Evolutionary conservation across 2,329 filamentous ascomycete genomes (phyloP), one percentile per base, ranked within the genome.

Genomic region (Curvularia lunata): DNA sequence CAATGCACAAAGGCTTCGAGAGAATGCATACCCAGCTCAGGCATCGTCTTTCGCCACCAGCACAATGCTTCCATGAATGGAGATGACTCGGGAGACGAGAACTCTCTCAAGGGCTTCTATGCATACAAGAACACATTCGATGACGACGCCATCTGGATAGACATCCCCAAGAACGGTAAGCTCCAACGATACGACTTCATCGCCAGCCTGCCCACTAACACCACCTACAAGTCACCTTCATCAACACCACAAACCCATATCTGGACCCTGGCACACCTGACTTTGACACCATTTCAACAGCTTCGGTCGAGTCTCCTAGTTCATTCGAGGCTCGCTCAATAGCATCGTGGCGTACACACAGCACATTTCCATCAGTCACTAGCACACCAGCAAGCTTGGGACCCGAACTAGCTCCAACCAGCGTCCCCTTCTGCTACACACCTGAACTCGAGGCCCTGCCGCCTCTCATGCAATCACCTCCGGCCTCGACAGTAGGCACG

Each of bases 61-160:
- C 86, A 89, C 75, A 89, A 89, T 81, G 86, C 86, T 28, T 88
- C 85, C 19, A 86, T 88, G 85, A 88, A 88, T 58, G 82, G 83
- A 48, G 76, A 77, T 13, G 78, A 79, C 43, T 75, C 75, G 4
- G 73, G 72, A 18, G 71, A 74, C 23, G 78, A 80, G 42, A 81
- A 79, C 34, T 80, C 78, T 48, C 75, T 88, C 59, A 85, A 84
- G 59, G 82, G 84, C 18, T 88, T 88, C 72, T 88, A 88, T 70
- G 85, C 85, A 23, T 88, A 88, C 73, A 87, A 86, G 69, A 86
- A 88, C 74, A 87, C 86, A 2, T 88, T 88, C 66, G 80, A 83
- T 56, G 80, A 85, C 57, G 79, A 84, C 58, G 85, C 81, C 56
- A 79, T 85, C n/a, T 88, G 86, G 86, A 77, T 88, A 32, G 83